Conservation (phyloP, 1,284 basidiomycete species). For the Ceratobasidium papillatum region DNA sequence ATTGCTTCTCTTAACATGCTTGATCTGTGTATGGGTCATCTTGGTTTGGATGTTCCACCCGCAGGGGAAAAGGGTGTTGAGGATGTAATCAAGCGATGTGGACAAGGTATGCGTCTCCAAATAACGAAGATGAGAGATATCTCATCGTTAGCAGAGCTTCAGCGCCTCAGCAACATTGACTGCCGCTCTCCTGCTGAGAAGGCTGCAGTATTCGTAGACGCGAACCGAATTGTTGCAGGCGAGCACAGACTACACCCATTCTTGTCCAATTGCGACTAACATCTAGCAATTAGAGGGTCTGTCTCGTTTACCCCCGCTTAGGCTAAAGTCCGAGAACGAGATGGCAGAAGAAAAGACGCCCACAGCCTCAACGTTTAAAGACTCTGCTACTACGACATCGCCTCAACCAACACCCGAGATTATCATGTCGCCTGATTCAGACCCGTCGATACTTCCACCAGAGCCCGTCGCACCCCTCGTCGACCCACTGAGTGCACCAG, state of each 20-base stretch:
- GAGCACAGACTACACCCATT: slow-evolving; percentile 46
- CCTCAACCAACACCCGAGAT: slow-evolving; percentile 33
- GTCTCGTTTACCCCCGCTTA: slow-evolving; percentile 69
- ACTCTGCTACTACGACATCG: slow-evolving; percentile 36
- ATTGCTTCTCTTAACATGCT: slow-evolving; percentile 91
- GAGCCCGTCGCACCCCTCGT: neutral
- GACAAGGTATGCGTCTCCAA: slow-evolving; percentile 63
- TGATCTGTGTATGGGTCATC: slow-evolving; percentile 84
- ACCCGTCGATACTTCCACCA: neutral
- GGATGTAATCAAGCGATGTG: slow-evolving; percentile 74
- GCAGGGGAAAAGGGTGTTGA: slow-evolving; percentile 59
- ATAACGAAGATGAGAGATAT: slow-evolving; percentile 13
- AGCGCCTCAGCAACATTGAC: slow-evolving; percentile 65
- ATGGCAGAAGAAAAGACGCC: slow-evolving; percentile 54
- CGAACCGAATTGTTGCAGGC: slow-evolving; percentile 87
- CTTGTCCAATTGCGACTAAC: neutral
- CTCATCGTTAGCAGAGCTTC: slow-evolving; percentile 63
- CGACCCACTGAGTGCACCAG: slow-evolving; percentile 42
- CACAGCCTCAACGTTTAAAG: slow-evolving; percentile 49
- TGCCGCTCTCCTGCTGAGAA: slow-evolving; percentile 81
- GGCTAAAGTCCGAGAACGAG: slow-evolving; percentile 68
- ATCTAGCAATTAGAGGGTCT: slow-evolving; percentile 64
- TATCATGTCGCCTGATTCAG: slow-evolving; percentile 29
- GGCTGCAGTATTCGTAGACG: slow-evolving; percentile 77
- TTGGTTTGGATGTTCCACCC: slow-evolving; percentile 73